Base-by-base conservation (phyloP, 352 stramenopile species). In the Phytophthora nicotianae region DNA sequence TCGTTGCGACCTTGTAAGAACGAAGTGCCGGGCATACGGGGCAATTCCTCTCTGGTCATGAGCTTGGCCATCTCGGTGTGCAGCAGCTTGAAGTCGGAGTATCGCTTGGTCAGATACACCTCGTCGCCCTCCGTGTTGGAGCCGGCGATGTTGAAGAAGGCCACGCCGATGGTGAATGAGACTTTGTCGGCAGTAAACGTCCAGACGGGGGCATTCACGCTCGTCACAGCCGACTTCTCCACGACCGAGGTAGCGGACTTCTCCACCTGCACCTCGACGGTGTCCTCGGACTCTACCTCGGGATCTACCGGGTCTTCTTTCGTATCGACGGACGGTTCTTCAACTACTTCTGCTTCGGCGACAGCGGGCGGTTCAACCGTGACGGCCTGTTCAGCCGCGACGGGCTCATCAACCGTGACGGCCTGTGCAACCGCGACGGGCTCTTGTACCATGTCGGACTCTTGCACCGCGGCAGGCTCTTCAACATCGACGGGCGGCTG, bases 11-110 rank as follows among this genome's bases (percentile, higher is more conserved):
- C 64, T 33, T 82, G 76, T 24, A 81, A 55, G 46, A 86, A 79
- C 17, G 75, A 76, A 32, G 70, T 71, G 54, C 74, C 80, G 5
- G 81, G 79, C 33, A 90, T 68, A 10, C 67, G 32, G 13, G 81
- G 81, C 11, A 92, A 70, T 43, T 83, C 81, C 8, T 81, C 76
- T 17, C 68, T 59, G 43, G 65, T 68, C 81, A 90, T 88, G 62
- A 88, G 33, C 27, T 76, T 81, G 27, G 70, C 58, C 55, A 90
- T 70, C 32, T 89, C 62, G 16, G 69, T 49, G 55, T 90, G 76
- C 19, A 93, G 68, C 23, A 67, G 45, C 69, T 90, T 90, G 65
- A 93, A 93, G 47, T 93, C 81, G 35, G 83, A 90, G 70, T 85
- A 93, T 42, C 83, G 78, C 67, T 93, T 93, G 42, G 72, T 68